Percentiles rank a stretch among this genome's conserved stretches.
Conservation (phyloP, 106 monocot genomes). For the Iris macrosiphon region DNA sequence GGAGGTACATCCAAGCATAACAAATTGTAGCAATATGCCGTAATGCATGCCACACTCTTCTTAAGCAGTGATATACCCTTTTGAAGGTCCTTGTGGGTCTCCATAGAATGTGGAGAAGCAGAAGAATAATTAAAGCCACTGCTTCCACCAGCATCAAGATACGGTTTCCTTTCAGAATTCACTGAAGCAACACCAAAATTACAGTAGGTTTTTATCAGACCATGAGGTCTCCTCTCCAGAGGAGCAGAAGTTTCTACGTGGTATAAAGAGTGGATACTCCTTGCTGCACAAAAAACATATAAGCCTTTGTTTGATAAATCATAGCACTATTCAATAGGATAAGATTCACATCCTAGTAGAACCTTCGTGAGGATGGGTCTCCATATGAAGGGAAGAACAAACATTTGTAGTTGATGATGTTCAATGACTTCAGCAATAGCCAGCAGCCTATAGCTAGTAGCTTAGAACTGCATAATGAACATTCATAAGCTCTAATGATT, state of each 20-base stretch:
- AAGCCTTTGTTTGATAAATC: too few species aligned
- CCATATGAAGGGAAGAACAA: too few species aligned
- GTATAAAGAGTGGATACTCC: conserved; percentile 83
- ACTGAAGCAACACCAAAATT: conserved; percentile 81
- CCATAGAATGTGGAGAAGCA: conserved; percentile 59
- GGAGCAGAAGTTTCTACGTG: conserved; percentile 65
- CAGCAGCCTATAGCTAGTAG: too few species aligned
- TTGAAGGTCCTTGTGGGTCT: conserved; percentile 73
- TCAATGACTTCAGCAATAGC: too few species aligned
- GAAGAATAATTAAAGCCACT: conserved; percentile 56
- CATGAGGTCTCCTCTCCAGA: conserved; percentile 59
- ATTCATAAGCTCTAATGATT: too few species aligned
- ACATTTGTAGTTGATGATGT: too few species aligned
- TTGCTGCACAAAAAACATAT: conserved; percentile 51
- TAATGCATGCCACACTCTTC: conserved; percentile 85
- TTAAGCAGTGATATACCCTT: conserved; percentile 82
- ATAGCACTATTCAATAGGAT: not conserved
- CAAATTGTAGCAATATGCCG: conserved; percentile 73
- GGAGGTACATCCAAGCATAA: conserved; percentile 61
- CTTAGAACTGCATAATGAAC: too few species aligned
- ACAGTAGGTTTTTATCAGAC: conserved; percentile 53
- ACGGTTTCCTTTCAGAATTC: conserved; percentile 53
- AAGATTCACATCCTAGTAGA: not conserved
- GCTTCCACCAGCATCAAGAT: conserved; percentile 30
- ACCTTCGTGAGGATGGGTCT: conserved; percentile 93